A percentile compares a stretch with the other conserved stretches of the same genome.
Evolutionary conservation across 1,284 basidiomycete species (phyloP).

Genomic region (Apiotrichum gamsii): DNA sequence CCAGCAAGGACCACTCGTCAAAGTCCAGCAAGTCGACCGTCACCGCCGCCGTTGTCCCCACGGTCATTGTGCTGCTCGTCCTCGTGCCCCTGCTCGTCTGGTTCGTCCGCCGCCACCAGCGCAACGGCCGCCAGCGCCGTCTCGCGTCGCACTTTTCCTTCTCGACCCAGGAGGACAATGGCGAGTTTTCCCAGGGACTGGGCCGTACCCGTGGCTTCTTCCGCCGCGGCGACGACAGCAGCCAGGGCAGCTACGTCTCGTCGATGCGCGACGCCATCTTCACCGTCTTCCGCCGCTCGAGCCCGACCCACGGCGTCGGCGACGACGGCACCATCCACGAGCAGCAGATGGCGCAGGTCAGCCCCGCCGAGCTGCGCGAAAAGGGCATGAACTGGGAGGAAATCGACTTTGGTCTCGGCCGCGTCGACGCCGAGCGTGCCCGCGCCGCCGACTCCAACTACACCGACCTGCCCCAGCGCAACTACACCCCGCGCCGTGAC

Average conservation of each 20-base stretch:
- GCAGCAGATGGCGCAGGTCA: constrained; percentile 26
- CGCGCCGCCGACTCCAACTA: constrained; percentile 16
- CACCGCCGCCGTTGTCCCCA: constrained; percentile 38
- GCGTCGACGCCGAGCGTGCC: constrained; percentile 35
- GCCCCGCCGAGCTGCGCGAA: constrained; percentile 14
- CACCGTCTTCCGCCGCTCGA: constrained; percentile 21
- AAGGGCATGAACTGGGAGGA: constrained; percentile 45
- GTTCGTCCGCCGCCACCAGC: constrained; percentile 36
- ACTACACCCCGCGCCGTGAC: constrained; percentile 1
- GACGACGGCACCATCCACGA: constrained; percentile 18
- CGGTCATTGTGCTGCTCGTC: constrained; percentile 32
- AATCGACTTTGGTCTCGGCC: constrained; percentile 47
- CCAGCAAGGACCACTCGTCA: not conserved
- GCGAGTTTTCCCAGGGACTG: constrained; percentile 24
- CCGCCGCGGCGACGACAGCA: constrained; percentile 30
- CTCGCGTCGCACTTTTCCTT: constrained; percentile 46
- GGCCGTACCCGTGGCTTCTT: constrained; percentile 20
- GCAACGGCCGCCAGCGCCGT: constrained; percentile 37
- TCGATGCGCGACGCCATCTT: constrained; percentile 16
- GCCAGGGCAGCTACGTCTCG: constrained; percentile 19
- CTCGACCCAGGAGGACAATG: constrained; percentile 38
- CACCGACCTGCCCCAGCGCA: constrained; percentile 14
- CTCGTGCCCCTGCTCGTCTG: constrained; percentile 32
- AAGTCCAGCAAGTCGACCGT: constrained; percentile 21
- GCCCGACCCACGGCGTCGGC: constrained; percentile 13